phyloP scores from a whole-genome alignment of 108 stramenopile genomes.

The Nitzschia sp. region DNA sequence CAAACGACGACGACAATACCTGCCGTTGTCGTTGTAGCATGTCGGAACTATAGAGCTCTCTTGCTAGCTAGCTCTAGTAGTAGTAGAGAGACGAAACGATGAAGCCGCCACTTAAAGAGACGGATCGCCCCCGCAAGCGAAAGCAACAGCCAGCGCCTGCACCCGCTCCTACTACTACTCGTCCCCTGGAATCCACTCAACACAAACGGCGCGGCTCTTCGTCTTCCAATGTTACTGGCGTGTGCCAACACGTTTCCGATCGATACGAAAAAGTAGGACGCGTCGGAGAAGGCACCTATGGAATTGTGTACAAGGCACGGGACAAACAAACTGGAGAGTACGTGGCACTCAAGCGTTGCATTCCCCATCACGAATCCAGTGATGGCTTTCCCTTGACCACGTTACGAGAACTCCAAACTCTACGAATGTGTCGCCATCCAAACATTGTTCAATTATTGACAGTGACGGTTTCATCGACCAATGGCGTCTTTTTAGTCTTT shows the following conservation, averaged over 20 bases:
- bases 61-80: too few relatives aligned
- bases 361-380: slow-evolving; percentile 80
- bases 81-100: too few relatives aligned
- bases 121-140: too few relatives aligned
- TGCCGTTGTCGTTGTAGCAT: too few relatives aligned
- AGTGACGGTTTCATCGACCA: slow-evolving; percentile 61
- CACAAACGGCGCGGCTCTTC: too few relatives aligned
- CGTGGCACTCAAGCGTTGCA: slow-evolving; percentile 82
- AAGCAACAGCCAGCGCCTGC: too few relatives aligned
- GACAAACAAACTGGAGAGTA: slow-evolving; percentile 54
- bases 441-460: slow-evolving; percentile 63
- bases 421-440: slow-evolving; percentile 57
- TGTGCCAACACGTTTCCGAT: slow-evolving; percentile 65
- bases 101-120: too few relatives aligned
- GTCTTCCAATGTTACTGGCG: slow-evolving; percentile 37
- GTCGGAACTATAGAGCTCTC: too few relatives aligned
- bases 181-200: too few relatives aligned
- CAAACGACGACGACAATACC: too few relatives aligned
- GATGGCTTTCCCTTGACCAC: slow-evolving; percentile 88
- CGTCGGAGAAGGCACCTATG: slow-evolving; percentile 98
- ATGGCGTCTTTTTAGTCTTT: slow-evolving; percentile 83
- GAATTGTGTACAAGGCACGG: slow-evolving; percentile 94
- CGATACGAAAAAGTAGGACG: slow-evolving; percentile 91
- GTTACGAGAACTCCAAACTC: slow-evolving; percentile 71
- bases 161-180: too few relatives aligned